Base-by-base conservation (phyloP, 352 stramenopile species). In the Globisporangium paddicum region DNA sequence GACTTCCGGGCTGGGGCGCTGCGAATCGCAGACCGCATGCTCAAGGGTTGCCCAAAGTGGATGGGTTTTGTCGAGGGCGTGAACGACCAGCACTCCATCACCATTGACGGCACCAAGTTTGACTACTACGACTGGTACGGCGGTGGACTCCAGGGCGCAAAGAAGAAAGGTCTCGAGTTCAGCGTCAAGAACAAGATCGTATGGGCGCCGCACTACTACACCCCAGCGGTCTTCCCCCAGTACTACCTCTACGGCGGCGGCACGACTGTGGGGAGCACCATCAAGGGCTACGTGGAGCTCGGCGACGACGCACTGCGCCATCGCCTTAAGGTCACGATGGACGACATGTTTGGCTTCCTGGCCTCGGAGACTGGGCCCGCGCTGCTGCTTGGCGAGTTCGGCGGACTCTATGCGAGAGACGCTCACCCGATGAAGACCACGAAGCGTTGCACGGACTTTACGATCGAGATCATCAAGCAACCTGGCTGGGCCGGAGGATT, bases 281-380 rank as follows among this genome's bases (percentile, higher is more conserved):
- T 73, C 37, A 45, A 57, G 10, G 44, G 55, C 21, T 78, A 66
- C 37, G 52, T 71, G n/a, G 70, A 78, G 53, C 46, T 77, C 21
- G 61, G 60, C 34, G 62, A 78, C 35, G 45, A 46, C 13, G 60
- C 62, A 26, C 58, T 78, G 8, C 52, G 54, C 9, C 38, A 47
- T 8, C 64, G 70, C 8, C 47, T 75, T 13, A 45, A 69, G 16
- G 55, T 50, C 1, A 78, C 68, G 0, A 74, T 70, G 51, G 35
- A 76, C 38, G 52, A 76, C 53, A 78, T 78, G 70, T 78, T 78
- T 63, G 70, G 70, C 8, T 78, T 67, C 42, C 30, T 78, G 14
- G 63, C 65, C 7, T 58, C 53, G 3, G 51, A 65, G 14, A 67
- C 62, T 16, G 67, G 57, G 2, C 48, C 67, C 1, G 67, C 69